phyloP scores from a whole-genome alignment of 192 early-diverging fungal species.

The Coemansia sp. region DNA sequence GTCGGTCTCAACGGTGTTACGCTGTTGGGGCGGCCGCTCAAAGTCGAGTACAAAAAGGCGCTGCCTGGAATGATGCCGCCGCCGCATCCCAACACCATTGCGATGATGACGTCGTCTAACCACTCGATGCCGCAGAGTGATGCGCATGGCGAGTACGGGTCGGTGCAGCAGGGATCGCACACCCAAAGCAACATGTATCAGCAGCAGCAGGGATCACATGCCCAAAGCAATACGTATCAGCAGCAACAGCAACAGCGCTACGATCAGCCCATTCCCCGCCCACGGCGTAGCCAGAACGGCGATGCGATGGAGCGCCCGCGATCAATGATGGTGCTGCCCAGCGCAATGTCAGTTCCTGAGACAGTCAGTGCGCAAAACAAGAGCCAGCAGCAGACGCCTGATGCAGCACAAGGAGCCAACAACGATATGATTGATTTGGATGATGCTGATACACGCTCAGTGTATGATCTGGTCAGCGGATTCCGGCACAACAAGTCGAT shows the following conservation, averaged over 20 bases:
- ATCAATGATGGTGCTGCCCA: constrained; percentile 51
- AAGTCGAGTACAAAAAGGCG: constrained; percentile 80
- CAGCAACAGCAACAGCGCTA: constrained; percentile 34
- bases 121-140: constrained; percentile 9
- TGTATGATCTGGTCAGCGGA: constrained; percentile 70
- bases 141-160: constrained; percentile 25
- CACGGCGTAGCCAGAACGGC: constrained; percentile 37
- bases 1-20: constrained; percentile 70
- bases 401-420: constrained; percentile 9
- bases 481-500: constrained; percentile 69
- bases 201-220: not conserved
- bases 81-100: constrained; percentile 58
- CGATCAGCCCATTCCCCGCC: constrained; percentile 45
- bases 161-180: not conserved
- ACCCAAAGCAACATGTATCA: not conserved
- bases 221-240: not conserved
- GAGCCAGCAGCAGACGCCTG: constrained; percentile 26
- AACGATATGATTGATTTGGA: constrained; percentile 63
- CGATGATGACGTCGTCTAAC: constrained; percentile 47
- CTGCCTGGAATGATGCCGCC: constrained; percentile 62
- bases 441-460: constrained; percentile 65
- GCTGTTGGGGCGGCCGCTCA: constrained; percentile 69
- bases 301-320: constrained; percentile 29
- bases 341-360: constrained; percentile 46
- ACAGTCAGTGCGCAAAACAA: constrained; percentile 9